phyloP scores from a whole-genome alignment of 768 basidiomycete genomes.

The Suillus decipiens region DNA sequence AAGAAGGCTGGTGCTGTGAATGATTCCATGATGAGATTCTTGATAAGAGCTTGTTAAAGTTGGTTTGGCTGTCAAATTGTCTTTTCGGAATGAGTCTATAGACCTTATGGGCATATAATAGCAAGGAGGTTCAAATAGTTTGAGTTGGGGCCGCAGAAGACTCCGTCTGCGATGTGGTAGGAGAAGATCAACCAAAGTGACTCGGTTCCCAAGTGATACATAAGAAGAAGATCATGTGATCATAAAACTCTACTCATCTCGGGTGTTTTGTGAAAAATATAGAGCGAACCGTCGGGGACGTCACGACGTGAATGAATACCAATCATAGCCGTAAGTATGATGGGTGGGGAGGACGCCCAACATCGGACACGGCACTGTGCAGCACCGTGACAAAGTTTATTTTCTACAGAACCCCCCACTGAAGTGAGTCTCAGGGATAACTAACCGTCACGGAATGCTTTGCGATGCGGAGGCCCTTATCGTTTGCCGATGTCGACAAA shows the following conservation, averaged over 20 bases:
- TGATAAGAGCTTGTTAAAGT: conserved; percentile 25
- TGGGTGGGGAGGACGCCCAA: too few species aligned
- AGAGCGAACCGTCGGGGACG: too few species aligned
- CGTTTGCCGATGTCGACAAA: too few species aligned
- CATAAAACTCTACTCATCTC: background rate
- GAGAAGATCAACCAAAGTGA: conserved; percentile 3
- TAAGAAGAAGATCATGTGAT: background rate
- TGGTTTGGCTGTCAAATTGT: conserved; percentile 34
- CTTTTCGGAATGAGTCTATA: conserved; percentile 42
- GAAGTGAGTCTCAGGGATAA: too few species aligned
- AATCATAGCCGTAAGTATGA: too few species aligned
- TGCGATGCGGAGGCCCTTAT: too few species aligned
- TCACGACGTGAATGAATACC: too few species aligned
- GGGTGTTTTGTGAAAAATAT: too few species aligned
- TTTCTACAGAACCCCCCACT: too few species aligned
- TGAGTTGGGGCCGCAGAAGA: conserved; percentile 25
- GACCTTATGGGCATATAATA: conserved; percentile 73
- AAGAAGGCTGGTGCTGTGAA: conserved; percentile 36
- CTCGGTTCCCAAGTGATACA: background rate
- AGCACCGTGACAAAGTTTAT: too few species aligned
- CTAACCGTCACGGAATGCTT: too few species aligned
- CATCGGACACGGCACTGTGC: too few species aligned
- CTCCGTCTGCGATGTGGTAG: conserved; percentile 22
- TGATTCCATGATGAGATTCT: conserved; percentile 52
- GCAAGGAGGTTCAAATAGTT: conserved; percentile 14